Conservation (phyloP, 495 filamentous ascomycete species). For the Amorphotheca resinae region DNA sequence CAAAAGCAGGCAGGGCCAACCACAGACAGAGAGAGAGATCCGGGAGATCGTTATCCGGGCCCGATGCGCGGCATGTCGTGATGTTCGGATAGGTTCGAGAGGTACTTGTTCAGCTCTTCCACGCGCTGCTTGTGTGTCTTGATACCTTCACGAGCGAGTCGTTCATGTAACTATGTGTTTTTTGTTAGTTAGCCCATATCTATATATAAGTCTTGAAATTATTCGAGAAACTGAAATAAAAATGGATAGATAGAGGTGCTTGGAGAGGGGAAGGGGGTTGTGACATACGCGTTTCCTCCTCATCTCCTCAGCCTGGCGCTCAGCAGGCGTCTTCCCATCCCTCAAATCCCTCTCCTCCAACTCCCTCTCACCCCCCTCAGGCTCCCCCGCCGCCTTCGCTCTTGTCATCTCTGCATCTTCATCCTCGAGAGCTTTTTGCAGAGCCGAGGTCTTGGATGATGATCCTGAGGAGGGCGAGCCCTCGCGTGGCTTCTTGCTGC, state of each 20-base stretch:
- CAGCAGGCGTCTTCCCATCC: slow-evolving; percentile 72
- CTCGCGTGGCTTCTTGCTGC: background rate
- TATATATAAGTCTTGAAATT: background rate
- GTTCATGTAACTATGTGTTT: slow-evolving; percentile 55
- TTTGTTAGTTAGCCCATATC: background rate
- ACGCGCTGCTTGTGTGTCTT: slow-evolving; percentile 97
- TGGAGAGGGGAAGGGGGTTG: too few species aligned
- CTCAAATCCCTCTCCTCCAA: slow-evolving; percentile 8
- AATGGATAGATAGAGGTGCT: too few species aligned
- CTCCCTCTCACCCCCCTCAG: slow-evolving; percentile 9
- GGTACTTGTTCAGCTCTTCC: slow-evolving; percentile 87
- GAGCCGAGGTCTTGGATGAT: slow-evolving; percentile 8
- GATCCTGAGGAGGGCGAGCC: background rate
- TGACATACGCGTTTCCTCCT: slow-evolving; percentile 64
- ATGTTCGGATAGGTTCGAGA: slow-evolving; percentile 86
- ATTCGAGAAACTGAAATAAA: too few species aligned
- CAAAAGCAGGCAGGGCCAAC: background rate
- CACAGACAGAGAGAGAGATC: background rate
- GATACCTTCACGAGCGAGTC: slow-evolving; percentile 51
- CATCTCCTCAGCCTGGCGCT: slow-evolving; percentile 66
- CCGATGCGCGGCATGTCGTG: slow-evolving; percentile 66
- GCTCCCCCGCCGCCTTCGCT: slow-evolving; percentile 9
- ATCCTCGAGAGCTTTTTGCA: slow-evolving; percentile 25
- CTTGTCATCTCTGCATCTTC: slow-evolving; percentile 5
- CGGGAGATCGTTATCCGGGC: slow-evolving; percentile 9